Evolutionary conservation across 163 green algal species (phyloP).

Genomic region (Trebouxiophyceae sp.): DNA sequence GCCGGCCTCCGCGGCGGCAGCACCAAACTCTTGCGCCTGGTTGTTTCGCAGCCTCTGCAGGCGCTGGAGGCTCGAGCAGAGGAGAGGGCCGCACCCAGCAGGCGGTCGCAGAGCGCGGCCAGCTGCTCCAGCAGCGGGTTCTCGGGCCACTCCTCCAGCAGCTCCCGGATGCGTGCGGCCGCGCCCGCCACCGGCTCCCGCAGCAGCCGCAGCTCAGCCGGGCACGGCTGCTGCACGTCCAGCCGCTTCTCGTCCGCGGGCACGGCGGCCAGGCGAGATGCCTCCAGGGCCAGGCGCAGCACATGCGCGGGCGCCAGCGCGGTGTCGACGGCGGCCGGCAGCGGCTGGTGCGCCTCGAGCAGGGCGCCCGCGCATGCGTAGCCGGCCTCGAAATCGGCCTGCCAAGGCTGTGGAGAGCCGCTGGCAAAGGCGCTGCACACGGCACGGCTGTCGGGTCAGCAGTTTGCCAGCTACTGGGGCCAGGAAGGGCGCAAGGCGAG

Average conservation of each 20-base stretch:
- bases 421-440: too few species aligned
- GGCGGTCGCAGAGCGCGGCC: conserved; percentile 58
- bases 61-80: neutral
- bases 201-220: conserved; percentile 73
- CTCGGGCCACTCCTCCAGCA: conserved; percentile 90
- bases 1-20: too few species aligned
- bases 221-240: conserved; percentile 34
- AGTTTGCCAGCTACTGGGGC: neutral
- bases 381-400: conserved; percentile 15
- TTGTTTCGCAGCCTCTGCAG: too few species aligned
- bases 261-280: conserved; percentile 27
- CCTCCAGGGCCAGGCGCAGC: conserved; percentile 33
- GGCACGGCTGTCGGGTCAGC: too few species aligned
- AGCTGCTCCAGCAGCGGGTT: conserved; percentile 83
- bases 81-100: conserved; percentile 36
- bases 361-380: conserved; percentile 36
- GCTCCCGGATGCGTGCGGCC: conserved; percentile 34
- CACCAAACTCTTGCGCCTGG: too few species aligned
- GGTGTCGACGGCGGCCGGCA: conserved; percentile 29
- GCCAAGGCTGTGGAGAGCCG: neutral
- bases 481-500: neutral
- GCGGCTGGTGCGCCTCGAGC: conserved; percentile 21
- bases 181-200: conserved; percentile 52
- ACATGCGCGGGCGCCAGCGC: conserved; percentile 33
- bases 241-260: conserved; percentile 22